phyloP scores from a whole-genome alignment of 345 rosid genomes.

The Cochlearia excelsa region DNA sequence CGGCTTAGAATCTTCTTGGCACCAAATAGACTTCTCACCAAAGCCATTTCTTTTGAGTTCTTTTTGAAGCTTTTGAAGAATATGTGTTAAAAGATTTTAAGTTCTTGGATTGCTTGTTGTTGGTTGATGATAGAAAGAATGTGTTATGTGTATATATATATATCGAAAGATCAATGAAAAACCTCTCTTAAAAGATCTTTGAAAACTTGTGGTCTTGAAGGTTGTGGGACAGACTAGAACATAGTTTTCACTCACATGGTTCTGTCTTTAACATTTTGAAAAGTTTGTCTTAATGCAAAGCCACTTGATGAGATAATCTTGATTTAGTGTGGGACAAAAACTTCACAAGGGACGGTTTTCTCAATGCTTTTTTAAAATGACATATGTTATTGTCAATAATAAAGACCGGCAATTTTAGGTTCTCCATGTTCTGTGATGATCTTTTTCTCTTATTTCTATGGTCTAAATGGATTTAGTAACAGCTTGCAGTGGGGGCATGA shows the following conservation, averaged over 20 bases:
- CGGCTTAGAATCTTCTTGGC: slow-evolving; percentile 31
- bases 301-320: not conserved
- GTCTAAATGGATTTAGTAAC: not conserved
- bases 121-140: slow-evolving; percentile 18
- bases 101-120: slow-evolving; percentile 9
- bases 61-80: slow-evolving; percentile 7
- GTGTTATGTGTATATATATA: slow-evolving; percentile 1
- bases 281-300: not conserved
- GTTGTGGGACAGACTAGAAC: slow-evolving; percentile 7
- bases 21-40: slow-evolving; percentile 15
- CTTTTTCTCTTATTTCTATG: not conserved
- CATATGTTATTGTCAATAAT: not conserved
- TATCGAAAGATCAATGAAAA: not conserved
- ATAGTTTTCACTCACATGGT: slow-evolving; percentile 16
- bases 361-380: not conserved
- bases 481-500: not conserved
- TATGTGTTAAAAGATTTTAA: slow-evolving; percentile 14
- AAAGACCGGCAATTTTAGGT: not conserved
- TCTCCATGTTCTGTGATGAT: not conserved
- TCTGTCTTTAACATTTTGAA: slow-evolving; percentile 4
- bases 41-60: slow-evolving; percentile 20
- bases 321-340: slow-evolving; percentile 1
- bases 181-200: not conserved
- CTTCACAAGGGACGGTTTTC: slow-evolving; percentile 22
- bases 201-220: slow-evolving; percentile 17